Evolutionary conservation across 768 basidiomycete genomes (phyloP), one percentile per base, ranked within the genome.

Genomic region (Leccinum sublutescens): DNA sequence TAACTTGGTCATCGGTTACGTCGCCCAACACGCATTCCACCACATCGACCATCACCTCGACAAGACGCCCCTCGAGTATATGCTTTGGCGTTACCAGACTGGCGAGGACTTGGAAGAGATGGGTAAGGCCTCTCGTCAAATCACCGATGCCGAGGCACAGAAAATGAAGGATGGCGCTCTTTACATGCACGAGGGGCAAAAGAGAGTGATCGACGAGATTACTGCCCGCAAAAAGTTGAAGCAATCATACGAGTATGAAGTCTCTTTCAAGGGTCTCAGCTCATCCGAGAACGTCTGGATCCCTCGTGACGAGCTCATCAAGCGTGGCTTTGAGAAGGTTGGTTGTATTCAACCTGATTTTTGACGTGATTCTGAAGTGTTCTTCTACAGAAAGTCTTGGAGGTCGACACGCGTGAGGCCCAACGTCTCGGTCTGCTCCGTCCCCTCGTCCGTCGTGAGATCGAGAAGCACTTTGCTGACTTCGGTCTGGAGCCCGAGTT

Each of bases 61-160:
- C 84, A 96, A 95, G 85, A 98, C 95, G 14, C 93, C 95, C 52
- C 88, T 98, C 68, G 95, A 98, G 80, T 98, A 98, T 84, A 94
- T 98, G 93, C 80, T 98, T 65, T 98, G 95, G 95, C 95, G 95
- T 79, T 98, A 97, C 87, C 95, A 98, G 85, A 98, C 95, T 59
- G 95, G 95, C 76, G 95, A 98, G 77, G 95, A 98, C 82, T 78
- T 97, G 74, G 95, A 98, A 79, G 95, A 97, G 81, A 84, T 98
- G 86, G 79, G 78, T 78, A 98, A 97, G 85, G 94, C 92, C 58
- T 87, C 76, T 75, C 90, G 93, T 65, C 82, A 88, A 76, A 91
- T 98, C 75, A 80, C 84, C 62, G 93, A 89, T 56, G 94, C 91
- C 74, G 95, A 98, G 76, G 77, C 79, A 62, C 76, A 91, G 80